phyloP scores from a whole-genome alignment of 1,139 yeast genomes.

The Hyphopichia burtonii region DNA sequence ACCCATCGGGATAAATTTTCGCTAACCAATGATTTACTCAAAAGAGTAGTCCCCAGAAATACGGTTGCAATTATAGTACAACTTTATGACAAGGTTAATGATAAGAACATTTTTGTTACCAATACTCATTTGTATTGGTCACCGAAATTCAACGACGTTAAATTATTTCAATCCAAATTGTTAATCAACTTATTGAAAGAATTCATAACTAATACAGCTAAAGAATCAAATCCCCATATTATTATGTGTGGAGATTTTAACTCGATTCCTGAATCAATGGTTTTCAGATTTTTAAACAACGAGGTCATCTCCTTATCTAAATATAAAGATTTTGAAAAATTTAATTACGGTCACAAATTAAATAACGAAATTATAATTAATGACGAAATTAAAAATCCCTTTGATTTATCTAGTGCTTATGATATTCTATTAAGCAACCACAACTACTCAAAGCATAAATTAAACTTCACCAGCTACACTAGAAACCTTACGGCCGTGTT shows the following conservation, averaged over 20 bases:
- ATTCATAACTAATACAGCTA: constrained; percentile 13
- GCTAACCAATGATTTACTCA: constrained; percentile 34
- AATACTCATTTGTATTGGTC: constrained; percentile 66
- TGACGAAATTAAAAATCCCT: constrained; percentile 19
- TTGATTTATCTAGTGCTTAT: constrained; percentile 19
- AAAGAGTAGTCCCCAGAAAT: constrained; percentile 46
- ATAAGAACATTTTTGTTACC: constrained; percentile 41
- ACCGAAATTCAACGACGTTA: constrained; percentile 51
- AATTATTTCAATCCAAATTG: constrained; percentile 52
- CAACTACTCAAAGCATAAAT: constrained; percentile 10
- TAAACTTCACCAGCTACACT: constrained; percentile 52
- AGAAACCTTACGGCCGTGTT: constrained; percentile 49
- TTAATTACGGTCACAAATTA: constrained; percentile 31
- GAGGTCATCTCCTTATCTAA: constrained; percentile 27
- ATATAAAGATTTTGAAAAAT: constrained; percentile 19
- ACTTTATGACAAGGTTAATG: constrained; percentile 39
- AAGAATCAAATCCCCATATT: constrained; percentile 15
- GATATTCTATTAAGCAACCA: constrained; percentile 13
- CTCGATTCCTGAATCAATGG: constrained; percentile 49
- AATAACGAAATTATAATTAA: constrained; percentile 20
- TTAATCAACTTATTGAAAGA: constrained; percentile 31
- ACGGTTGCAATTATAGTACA: constrained; percentile 54
- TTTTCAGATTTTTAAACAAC: constrained; percentile 42
- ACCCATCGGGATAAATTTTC: constrained; percentile 26
- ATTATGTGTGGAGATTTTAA: constrained; percentile 55